Evolutionary conservation across 805 yeast species (phyloP).

Genomic region (Schizosaccharomyces japonicus): DNA sequence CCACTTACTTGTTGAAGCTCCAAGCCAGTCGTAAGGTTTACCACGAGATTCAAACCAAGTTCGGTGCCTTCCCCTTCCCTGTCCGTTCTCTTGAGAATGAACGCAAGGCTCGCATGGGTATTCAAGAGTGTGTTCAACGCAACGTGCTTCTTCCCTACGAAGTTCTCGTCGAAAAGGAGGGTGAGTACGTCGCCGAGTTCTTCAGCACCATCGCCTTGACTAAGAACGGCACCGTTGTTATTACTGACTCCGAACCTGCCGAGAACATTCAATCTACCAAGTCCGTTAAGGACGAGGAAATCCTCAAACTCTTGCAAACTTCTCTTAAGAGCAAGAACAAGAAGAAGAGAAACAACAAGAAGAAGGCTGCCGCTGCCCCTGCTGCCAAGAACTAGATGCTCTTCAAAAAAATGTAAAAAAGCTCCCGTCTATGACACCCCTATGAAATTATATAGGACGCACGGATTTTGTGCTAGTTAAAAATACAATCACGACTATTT

Average conservation of each 20-base stretch:
- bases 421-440: too few relatives aligned
- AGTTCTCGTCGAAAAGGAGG: conserved; percentile 40
- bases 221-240: conserved; percentile 43
- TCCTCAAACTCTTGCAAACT: conserved; percentile 23
- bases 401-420: too few relatives aligned
- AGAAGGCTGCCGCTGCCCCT: conserved; percentile 8
- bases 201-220: conserved; percentile 57
- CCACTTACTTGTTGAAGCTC: conserved; percentile 40
- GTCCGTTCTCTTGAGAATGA: conserved; percentile 43
- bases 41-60: conserved; percentile 42
- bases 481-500: too few relatives aligned
- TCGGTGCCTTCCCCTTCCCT: conserved; percentile 45
- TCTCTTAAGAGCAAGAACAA: conserved; percentile 30
- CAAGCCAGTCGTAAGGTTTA: conserved; percentile 44
- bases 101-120: conserved; percentile 48
- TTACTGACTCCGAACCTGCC: conserved; percentile 26
- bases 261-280: conserved; percentile 32
- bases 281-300: conserved; percentile 28
- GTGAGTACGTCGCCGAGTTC: conserved; percentile 39
- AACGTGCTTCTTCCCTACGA: conserved; percentile 45
- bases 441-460: too few relatives aligned
- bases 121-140: conserved; percentile 48
- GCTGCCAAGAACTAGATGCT: too few relatives aligned
- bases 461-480: too few relatives aligned
- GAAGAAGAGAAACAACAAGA: conserved; percentile 14